These are phyloP conservation scores for Beta vulgaris DNA, from an alignment of 148 eudicot genomes.

Conservation along the genomic window DNA sequence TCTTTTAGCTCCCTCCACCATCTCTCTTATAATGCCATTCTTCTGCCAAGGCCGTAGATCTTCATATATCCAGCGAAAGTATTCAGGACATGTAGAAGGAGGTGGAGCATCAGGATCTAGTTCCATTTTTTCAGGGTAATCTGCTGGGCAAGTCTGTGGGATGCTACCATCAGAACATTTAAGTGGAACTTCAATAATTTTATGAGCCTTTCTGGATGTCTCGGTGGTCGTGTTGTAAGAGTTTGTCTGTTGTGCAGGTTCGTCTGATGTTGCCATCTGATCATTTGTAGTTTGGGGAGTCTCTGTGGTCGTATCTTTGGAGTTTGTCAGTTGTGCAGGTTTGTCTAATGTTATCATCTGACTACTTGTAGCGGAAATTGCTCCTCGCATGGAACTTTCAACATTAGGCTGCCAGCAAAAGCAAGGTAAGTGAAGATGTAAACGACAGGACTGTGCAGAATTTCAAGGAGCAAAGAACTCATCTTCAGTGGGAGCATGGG, in stretches of 20 bases:
- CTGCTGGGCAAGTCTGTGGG: conserved; percentile 57
- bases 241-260: not conserved
- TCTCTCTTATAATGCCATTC: conserved; percentile 60
- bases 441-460: not conserved
- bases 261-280: conserved; percentile 5
- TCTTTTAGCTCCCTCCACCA: conserved; percentile 48
- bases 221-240: conserved; percentile 8
- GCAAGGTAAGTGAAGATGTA: conserved; percentile 1
- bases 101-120: conserved; percentile 33
- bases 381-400: conserved; percentile 28
- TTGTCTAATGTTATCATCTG: conserved; percentile 10
- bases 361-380: conserved; percentile 13
- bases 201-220: conserved; percentile 21
- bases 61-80: conserved; percentile 83
- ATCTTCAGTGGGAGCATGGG: too few species aligned
- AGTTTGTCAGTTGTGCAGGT: not conserved
- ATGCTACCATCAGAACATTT: conserved; percentile 41
- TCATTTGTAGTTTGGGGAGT: conserved; percentile 25
- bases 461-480: not conserved
- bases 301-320: conserved; percentile 6
- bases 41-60: conserved; percentile 72
- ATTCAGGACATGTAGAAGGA: conserved; percentile 59
- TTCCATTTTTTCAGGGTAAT: conserved; percentile 44
- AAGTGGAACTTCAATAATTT: conserved; percentile 41
- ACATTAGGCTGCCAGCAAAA: conserved; percentile 43